phyloP scores from a whole-genome alignment of 768 basidiomycete species.

The Lactarius psammicola region DNA sequence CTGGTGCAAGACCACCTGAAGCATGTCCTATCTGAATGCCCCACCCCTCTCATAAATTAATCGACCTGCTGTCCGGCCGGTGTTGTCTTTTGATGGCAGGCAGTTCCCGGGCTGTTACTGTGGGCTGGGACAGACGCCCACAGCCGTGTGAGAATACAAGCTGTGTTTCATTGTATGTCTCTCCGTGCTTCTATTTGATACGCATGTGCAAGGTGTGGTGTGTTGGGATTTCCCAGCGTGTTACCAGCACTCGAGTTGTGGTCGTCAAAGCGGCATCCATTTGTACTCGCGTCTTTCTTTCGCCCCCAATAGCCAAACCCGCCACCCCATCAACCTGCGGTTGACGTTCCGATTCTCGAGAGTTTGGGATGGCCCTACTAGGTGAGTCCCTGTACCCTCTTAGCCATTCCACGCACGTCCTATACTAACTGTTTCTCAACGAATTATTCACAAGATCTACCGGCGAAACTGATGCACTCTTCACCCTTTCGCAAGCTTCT shows the following conservation, averaged over 20 bases:
- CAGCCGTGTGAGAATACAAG: neutral
- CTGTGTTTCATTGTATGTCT: neutral
- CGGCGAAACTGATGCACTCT: neutral
- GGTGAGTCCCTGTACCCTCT: neutral
- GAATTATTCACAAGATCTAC: neutral
- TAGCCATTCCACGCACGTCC: neutral
- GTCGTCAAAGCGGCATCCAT: conserved; percentile 28
- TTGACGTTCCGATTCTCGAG: too few species aligned
- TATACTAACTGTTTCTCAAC: neutral
- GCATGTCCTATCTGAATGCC: too few species aligned
- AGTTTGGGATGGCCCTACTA: too few species aligned
- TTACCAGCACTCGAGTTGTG: neutral
- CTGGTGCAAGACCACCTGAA: too few species aligned
- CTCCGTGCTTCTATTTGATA: neutral
- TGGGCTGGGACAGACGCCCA: neutral
- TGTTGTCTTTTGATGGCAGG: too few species aligned
- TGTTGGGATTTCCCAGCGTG: neutral
- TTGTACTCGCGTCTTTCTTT: too few species aligned
- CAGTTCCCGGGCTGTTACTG: too few species aligned
- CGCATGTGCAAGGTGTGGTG: neutral
- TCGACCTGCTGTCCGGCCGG: too few species aligned
- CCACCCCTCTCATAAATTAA: too few species aligned
- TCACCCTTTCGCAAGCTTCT: neutral
- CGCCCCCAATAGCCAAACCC: too few species aligned
- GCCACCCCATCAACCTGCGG: too few species aligned